A percentile compares a stretch with the other conserved stretches of the same genome.
Evolutionary conservation across 2,329 filamentous ascomycete genomes (phyloP).

Genomic region (Podosphaera xanthii): DNA sequence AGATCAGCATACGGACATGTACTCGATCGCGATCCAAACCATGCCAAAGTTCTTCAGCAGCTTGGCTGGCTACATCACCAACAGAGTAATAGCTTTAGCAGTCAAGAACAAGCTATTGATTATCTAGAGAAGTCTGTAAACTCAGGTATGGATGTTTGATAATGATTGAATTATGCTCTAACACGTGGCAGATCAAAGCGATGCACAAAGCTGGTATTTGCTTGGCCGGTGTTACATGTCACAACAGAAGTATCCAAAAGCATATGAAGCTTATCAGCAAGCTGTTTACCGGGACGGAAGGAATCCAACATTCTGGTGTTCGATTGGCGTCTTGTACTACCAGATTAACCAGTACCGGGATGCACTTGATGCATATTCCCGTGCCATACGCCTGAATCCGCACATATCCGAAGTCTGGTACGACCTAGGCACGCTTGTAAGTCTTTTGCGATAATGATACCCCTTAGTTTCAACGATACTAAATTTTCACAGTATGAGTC

Average conservation of each 20-base stretch:
- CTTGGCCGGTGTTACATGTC: constrained; percentile 98
- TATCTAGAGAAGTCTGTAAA: constrained; percentile 92
- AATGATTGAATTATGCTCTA: constrained; percentile 8
- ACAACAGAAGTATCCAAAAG: constrained; percentile 95
- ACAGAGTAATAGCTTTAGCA: constrained; percentile 73
- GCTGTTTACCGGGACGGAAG: constrained; percentile 93
- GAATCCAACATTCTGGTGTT: constrained; percentile 98
- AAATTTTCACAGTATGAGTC: constrained; percentile 56
- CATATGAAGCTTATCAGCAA: constrained; percentile 95
- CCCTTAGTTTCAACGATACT: constrained; percentile 5
- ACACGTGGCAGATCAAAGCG: constrained; percentile 50
- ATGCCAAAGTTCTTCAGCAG: constrained; percentile 95
- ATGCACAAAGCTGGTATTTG: constrained; percentile 97
- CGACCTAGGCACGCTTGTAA: constrained; percentile 80
- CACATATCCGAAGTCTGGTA: constrained; percentile 99
- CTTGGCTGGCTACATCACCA: constrained; percentile 96
- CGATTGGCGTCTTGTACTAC: constrained; percentile 95
- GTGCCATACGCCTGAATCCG: constrained; percentile 85
- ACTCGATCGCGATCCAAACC: constrained; percentile 79
- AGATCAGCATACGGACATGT: constrained; percentile 85
- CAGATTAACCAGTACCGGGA: constrained; percentile 99
- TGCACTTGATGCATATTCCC: constrained; percentile 89
- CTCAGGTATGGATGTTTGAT: constrained; percentile 39
- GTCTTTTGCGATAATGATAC: constrained; percentile 19
- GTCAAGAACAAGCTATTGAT: constrained; percentile 89